These are phyloP conservation scores for Chaetomiaceae sp. DNA, from an alignment of 2,329 filamentous ascomycete species.

Conservation along the genomic window DNA sequence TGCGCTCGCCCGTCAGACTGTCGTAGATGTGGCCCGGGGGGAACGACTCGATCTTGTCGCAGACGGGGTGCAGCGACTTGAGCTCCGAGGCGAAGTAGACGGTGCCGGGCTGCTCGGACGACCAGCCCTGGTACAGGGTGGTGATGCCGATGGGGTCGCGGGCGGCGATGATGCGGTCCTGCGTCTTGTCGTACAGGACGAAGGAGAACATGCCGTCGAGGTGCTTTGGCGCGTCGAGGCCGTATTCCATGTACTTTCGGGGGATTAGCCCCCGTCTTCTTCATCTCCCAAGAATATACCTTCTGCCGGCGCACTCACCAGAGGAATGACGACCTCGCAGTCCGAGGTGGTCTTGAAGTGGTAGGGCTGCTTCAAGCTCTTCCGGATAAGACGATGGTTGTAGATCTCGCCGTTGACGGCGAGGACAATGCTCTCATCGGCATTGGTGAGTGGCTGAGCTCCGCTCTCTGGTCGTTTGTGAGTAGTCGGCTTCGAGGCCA, in stretches of 20 bases:
- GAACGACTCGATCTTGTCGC: conserved; percentile 92
- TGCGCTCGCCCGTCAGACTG: conserved; percentile 80
- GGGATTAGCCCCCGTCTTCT: not conserved
- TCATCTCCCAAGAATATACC: too few species aligned
- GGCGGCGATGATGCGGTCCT: conserved; percentile 88
- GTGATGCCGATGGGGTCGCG: conserved; percentile 96
- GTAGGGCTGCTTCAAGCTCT: conserved; percentile 76
- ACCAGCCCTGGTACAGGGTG: conserved; percentile 94
- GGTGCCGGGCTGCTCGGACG: conserved; percentile 73
- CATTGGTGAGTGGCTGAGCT: conserved; percentile 90
- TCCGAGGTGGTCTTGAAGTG: conserved; percentile 99
- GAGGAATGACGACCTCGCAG: conserved; percentile 96
- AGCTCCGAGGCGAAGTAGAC: conserved; percentile 97
- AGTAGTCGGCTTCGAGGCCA: conserved; percentile 21
- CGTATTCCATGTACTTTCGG: conserved; percentile 81
- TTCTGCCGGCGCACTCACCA: conserved; percentile 62
- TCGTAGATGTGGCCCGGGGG: conserved; percentile 95
- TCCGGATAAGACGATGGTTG: conserved; percentile 95
- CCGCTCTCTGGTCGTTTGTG: conserved; percentile 66
- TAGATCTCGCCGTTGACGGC: conserved; percentile 99
- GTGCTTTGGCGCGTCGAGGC: conserved; percentile 83
- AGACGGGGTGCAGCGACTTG: conserved; percentile 88
- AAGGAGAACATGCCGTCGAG: conserved; percentile 99
- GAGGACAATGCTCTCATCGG: conserved; percentile 80
- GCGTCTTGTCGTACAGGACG: conserved; percentile 92